Percentiles rank a stretch among this genome's conserved stretches.
Conservation (phyloP, 2,329 filamentous ascomycete genomes). For the Thielaviopsis musarum region DNA sequence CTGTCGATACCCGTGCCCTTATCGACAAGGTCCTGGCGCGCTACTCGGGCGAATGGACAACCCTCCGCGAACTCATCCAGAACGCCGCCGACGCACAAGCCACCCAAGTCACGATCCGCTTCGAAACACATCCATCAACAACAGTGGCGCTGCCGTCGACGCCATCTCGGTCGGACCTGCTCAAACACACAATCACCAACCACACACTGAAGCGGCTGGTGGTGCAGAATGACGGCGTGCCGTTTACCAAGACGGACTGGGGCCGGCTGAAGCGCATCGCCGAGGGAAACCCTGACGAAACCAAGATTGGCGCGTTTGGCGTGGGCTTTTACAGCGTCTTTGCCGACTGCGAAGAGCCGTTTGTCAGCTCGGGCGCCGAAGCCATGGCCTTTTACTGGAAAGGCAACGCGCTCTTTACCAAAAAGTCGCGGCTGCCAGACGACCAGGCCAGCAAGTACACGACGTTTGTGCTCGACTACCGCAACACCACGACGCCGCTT, state of each 20-base stretch:
- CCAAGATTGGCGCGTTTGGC: conserved; percentile 95
- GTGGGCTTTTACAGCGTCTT: conserved; percentile 99
- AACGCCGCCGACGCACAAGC: conserved; percentile 97
- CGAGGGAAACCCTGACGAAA: conserved; percentile 98
- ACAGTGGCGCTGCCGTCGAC: conserved; percentile 52
- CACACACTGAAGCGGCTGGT: conserved; percentile 78
- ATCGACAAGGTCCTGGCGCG: conserved; percentile 96
- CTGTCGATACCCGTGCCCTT: conserved; percentile 86
- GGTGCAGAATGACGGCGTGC: conserved; percentile 79
- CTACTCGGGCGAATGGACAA: conserved; percentile 91
- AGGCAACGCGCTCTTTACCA: conserved; percentile 89
- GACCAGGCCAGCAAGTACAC: conserved; percentile 55
- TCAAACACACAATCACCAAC: conserved; percentile 71
- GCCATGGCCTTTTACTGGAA: conserved; percentile 99
- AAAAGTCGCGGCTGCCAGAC: conserved; percentile 57
- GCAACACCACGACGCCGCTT: conserved; percentile 71
- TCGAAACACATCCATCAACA: conserved; percentile 76
- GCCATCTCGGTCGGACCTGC: conserved; percentile 48
- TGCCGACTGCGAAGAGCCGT: conserved; percentile 93
- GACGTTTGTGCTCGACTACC: conserved; percentile 87
- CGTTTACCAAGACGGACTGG: conserved; percentile 87
- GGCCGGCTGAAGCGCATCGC: conserved; percentile 84
- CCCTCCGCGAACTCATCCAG: conserved; percentile 82
- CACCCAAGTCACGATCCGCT: conserved; percentile 73
- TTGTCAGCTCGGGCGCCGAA: conserved; percentile 80